Percentiles rank a stretch among this genome's conserved stretches.
phyloP scores from a whole-genome alignment of 2,329 filamentous ascomycete species.

The Paraphoma chrysanthemicola region DNA sequence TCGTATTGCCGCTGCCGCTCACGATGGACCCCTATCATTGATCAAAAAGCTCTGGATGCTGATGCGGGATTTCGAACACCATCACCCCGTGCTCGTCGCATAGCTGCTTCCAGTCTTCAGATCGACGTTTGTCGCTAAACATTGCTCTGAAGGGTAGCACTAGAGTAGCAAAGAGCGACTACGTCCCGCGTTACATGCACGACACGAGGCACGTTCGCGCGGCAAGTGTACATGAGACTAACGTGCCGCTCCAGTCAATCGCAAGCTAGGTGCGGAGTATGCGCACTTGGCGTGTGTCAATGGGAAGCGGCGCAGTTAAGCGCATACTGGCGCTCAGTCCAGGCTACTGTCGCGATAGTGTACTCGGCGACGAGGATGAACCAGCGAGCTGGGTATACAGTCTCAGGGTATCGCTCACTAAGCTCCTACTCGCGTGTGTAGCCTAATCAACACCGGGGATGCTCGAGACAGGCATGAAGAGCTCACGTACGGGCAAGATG shows the following conservation, averaged over 20 bases:
- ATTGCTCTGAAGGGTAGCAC: background rate
- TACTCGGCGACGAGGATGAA: background rate
- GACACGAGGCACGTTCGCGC: background rate
- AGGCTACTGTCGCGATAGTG: background rate
- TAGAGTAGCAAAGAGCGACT: background rate
- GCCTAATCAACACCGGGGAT: background rate
- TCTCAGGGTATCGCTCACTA: background rate
- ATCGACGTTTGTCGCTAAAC: background rate
- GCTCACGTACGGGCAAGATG: too few relatives aligned
- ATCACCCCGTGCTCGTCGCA: background rate
- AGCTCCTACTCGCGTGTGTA: background rate
- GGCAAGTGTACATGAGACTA: background rate
- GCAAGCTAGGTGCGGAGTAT: background rate
- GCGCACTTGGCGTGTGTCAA: background rate
- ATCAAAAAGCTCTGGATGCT: background rate
- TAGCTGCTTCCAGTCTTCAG: background rate
- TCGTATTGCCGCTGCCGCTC: background rate
- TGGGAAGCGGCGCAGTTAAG: background rate
- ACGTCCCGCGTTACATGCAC: background rate
- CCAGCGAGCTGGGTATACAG: background rate
- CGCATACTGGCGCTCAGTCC: background rate
- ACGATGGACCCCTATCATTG: background rate
- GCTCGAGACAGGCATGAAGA: background rate
- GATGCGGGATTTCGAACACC: background rate
- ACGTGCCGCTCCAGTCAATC: background rate